phyloP scores from a whole-genome alignment of 2,329 filamentous ascomycete genomes.

The Tympanopsis confertula region DNA sequence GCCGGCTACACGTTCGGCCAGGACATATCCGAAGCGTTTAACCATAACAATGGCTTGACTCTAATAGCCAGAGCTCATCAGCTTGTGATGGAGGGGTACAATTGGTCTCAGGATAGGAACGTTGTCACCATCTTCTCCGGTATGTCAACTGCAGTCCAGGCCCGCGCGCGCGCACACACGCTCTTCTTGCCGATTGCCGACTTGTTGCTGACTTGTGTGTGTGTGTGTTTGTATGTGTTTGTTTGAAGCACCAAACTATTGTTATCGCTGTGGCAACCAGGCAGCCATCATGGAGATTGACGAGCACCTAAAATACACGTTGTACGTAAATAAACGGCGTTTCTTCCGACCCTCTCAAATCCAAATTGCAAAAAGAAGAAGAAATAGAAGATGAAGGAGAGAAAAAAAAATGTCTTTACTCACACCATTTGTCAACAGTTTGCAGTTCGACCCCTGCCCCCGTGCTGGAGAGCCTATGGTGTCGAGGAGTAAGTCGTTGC shows the following conservation, averaged over 20 bases:
- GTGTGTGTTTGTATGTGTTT: not conserved
- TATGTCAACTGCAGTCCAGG: slow-evolving; percentile 62
- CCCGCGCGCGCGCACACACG: slow-evolving; percentile 46
- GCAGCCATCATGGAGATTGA: slow-evolving; percentile 67
- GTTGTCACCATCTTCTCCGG: slow-evolving; percentile 63
- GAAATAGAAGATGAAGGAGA: not conserved
- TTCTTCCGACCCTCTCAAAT: no score
- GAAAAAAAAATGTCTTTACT: no score
- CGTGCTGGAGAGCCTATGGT: slow-evolving; percentile 63
- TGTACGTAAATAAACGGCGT: slow-evolving; percentile 40
- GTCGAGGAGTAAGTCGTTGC: slow-evolving; percentile 53
- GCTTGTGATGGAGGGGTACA: slow-evolving; percentile 64
- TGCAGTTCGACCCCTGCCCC: slow-evolving; percentile 64
- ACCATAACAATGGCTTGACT: slow-evolving; percentile 62
- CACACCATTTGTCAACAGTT: slow-evolving; percentile 25
- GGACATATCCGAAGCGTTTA: slow-evolving; percentile 65
- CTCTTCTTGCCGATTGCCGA: no score
- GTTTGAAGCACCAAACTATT: slow-evolving; percentile 42
- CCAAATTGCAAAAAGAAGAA: not conserved
- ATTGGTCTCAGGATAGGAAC: slow-evolving; percentile 63
- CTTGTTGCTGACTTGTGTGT: no score
- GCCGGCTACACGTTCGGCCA: slow-evolving; percentile 92
- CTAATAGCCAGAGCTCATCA: slow-evolving; percentile 60
- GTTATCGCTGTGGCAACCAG: slow-evolving; percentile 62
- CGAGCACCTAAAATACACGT: slow-evolving; percentile 63